Evolutionary conservation across 2,329 filamentous ascomycete genomes (phyloP), one percentile per base, ranked within the genome.

Genomic region (Pseudogymnoascus sp.): DNA sequence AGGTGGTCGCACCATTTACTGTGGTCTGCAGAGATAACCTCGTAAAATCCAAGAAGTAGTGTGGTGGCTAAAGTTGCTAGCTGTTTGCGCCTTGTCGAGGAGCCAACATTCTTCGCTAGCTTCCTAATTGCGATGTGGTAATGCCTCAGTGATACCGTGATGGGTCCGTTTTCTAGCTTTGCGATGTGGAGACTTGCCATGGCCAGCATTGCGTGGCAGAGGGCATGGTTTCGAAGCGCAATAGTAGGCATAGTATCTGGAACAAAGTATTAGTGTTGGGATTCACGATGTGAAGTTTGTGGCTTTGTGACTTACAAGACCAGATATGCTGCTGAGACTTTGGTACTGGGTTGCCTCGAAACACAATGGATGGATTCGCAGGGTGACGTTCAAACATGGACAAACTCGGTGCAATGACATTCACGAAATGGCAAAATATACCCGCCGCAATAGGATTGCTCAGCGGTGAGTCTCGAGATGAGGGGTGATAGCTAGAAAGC

Each of bases 1-100:
- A 97, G 79, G 74, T 97, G 94, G 65, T 89, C 93, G 70, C 90
- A 94, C 94, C 94, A 99, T 73, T 96, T 96, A 61, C 88, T 86
- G 69, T 97, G 93, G 67, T 99, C 93, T 21, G 92, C 93, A 36
- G 88, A 89, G 87, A 93, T 94, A 15, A 97, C 90, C 73, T 97
- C 94, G 70, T 96, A 97, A 72, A 92, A 97, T 0, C 87, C 90
- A 6, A 99, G 80, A 6, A 97, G 78, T 36, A 97, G 78, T 0
- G 90, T 92, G 1, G 92, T 92, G 6, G 92, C 93, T n/a, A 97
- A 78, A 0, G 92, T 97, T 1, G 90, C 86, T 7, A 90, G 83
- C 62, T 91, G 86, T 7, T 87, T 85, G 60, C 92, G 85, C 68
- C 86, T 85, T 52, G 79, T 80, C 0, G 85, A 79, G 27, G 89